These are phyloP conservation scores for Plantago coronopus DNA, from an alignment of 305 asterid genomes.

Conservation along the genomic window DNA sequence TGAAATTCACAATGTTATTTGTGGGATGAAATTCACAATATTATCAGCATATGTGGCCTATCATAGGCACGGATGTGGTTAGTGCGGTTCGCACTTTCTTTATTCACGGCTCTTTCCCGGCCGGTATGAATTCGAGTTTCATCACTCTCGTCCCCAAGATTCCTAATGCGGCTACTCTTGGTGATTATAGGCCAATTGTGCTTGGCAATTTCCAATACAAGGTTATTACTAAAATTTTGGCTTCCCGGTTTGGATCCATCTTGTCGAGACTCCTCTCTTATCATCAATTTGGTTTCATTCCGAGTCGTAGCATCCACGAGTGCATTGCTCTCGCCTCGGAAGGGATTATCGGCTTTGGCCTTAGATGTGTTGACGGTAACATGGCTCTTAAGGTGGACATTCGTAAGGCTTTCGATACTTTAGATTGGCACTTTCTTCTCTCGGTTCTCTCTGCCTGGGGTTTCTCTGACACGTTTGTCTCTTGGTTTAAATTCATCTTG, in stretches of 20 bases:
- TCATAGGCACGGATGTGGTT: neutral
- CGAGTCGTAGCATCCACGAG: neutral
- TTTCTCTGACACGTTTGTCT: neutral
- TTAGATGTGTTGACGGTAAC: neutral
- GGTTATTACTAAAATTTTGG: neutral
- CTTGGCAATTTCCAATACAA: neutral
- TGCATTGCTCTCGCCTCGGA: too few species aligned
- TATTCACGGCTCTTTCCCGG: neutral
- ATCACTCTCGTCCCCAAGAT: neutral
- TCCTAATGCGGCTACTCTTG: neutral
- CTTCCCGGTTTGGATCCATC: neutral
- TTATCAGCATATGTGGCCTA: neutral
- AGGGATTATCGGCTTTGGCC: neutral
- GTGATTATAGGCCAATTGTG: neutral
- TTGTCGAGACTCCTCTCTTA: neutral
- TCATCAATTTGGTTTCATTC: neutral
- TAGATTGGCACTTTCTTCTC: neutral
- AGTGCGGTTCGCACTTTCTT: neutral
- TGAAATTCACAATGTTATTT: neutral
- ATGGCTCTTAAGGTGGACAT: neutral
- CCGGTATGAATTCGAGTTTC: neutral
- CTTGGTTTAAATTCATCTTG: neutral
- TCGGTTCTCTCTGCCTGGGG: neutral
- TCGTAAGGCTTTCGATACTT: neutral
- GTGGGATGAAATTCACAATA: neutral